phyloP scores from a whole-genome alignment of 2,329 filamentous ascomycete genomes.

The Cytospora schulzeri region DNA sequence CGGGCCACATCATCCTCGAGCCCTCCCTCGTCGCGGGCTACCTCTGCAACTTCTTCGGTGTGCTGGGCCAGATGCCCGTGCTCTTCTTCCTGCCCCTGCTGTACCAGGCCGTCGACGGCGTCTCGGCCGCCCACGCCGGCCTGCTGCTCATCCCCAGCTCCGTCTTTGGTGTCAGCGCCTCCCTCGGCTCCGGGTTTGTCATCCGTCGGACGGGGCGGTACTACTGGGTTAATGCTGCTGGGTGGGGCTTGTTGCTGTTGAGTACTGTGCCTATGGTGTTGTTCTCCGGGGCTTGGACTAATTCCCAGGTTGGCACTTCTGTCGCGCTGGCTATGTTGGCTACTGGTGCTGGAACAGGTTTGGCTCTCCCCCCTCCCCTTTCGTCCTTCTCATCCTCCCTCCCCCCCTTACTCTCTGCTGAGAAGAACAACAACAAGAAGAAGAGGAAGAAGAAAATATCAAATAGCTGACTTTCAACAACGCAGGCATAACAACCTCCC shows the following conservation, averaged over 20 bases:
- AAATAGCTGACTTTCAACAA: conserved; percentile 48
- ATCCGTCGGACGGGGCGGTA: conserved; percentile 74
- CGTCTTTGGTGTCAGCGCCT: conserved; percentile 60
- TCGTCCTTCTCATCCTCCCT: background rate
- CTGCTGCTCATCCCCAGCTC: conserved; percentile 69
- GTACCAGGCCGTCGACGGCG: conserved; percentile 71
- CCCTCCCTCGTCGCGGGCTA: conserved; percentile 68
- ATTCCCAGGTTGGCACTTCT: conserved; percentile 55
- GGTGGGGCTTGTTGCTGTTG: conserved; percentile 55
- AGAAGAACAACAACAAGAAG: no score
- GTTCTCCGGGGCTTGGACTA: conserved; percentile 54
- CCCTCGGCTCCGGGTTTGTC: conserved; percentile 63
- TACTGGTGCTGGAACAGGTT: conserved; percentile 43
- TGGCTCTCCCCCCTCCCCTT: conserved; percentile 17
- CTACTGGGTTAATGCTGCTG: conserved; percentile 66
- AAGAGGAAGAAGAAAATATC: no score
- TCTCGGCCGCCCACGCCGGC: conserved; percentile 65
- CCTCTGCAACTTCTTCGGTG: conserved; percentile 71
- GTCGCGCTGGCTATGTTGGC: conserved; percentile 56
- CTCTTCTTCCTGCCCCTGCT: conserved; percentile 78
- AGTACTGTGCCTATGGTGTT: conserved; percentile 60
- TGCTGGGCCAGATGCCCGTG: conserved; percentile 57
- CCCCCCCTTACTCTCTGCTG: no score
- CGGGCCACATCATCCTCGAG: conserved; percentile 72
- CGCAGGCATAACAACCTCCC: conserved; percentile 68